These are phyloP conservation scores for Nitzschia putrida DNA, from an alignment of 108 stramenopile species.

Conservation along the genomic window DNA sequence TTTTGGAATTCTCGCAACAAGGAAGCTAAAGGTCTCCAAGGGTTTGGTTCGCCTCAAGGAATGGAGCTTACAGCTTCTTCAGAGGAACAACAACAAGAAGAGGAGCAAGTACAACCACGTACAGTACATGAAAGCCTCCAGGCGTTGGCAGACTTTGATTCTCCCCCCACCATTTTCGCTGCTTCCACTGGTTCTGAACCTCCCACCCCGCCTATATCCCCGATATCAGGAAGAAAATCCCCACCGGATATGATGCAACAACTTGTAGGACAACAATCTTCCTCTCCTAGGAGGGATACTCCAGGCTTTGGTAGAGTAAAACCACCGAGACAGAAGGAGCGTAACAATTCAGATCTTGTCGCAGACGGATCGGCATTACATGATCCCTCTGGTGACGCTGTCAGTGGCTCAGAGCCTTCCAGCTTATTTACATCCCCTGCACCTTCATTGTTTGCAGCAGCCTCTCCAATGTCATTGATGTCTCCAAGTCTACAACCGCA, in stretches of 20 bases:
- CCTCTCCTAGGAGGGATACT: constrained; percentile 3
- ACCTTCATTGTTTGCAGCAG: not conserved
- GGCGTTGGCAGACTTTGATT: constrained; percentile 4
- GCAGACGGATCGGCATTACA: not conserved
- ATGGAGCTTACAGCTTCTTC: constrained; percentile 32
- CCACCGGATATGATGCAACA: constrained; percentile 11
- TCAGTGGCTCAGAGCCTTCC: not conserved
- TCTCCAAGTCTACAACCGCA: not conserved
- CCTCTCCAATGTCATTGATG: not conserved
- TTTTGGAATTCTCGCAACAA: constrained; percentile 1
- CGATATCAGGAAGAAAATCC: not conserved
- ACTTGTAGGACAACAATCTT: not conserved
- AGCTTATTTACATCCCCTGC: not conserved
- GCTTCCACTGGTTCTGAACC: not conserved
- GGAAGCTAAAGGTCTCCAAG: constrained; percentile 18
- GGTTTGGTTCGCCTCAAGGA: constrained; percentile 37
- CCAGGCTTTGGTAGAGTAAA: not conserved
- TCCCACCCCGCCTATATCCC: not conserved
- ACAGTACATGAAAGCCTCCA: not conserved
- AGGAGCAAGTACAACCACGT: constrained; percentile 1
- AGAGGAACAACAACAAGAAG: not conserved
- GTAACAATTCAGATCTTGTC: not conserved
- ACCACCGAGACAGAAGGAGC: not conserved
- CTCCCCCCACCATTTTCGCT: not conserved
- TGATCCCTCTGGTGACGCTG: too few species aligned